phyloP scores from a whole-genome alignment of 2,329 filamentous ascomycete genomes.

The Beauveria scarabaeidicola region DNA sequence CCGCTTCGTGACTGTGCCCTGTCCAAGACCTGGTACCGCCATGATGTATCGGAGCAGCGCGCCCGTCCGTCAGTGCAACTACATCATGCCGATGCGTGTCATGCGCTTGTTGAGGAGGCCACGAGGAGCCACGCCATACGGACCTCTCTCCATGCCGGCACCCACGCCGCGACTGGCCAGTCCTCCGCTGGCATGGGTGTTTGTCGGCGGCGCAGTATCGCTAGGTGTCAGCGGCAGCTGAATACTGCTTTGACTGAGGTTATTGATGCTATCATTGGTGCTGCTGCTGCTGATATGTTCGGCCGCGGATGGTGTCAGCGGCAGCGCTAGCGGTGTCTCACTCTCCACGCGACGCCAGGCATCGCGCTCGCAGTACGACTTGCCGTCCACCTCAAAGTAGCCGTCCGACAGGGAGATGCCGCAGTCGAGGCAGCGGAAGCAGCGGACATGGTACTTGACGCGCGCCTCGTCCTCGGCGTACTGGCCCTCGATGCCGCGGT shows the following conservation, averaged over 20 bases:
- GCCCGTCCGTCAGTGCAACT: constrained; percentile 12
- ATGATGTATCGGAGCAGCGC: not conserved
- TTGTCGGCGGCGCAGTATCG: not conserved
- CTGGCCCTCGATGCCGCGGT: constrained; percentile 82
- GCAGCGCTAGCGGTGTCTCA: not conserved
- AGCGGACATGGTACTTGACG: constrained; percentile 78
- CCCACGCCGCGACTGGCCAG: constrained; percentile 1
- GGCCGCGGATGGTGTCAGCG: not conserved
- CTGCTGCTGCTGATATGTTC: not conserved
- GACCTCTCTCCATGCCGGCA: constrained; percentile 13
- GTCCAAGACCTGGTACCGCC: not conserved
- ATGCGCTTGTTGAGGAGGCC: constrained; percentile 47
- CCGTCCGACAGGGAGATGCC: constrained; percentile 66
- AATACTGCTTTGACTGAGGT: too few species aligned
- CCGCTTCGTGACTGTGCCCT: not conserved
- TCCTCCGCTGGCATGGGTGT: not conserved
- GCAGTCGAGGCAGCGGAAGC: constrained; percentile 79
- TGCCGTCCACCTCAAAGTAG: constrained; percentile 81
- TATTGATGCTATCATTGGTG: not conserved
- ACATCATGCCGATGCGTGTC: constrained; percentile 53
- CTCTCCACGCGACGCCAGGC: constrained; percentile 51
- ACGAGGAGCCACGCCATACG: constrained; percentile 22
- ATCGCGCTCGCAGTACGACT: constrained; percentile 79
- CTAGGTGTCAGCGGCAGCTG: not conserved
- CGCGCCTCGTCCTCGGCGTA: constrained; percentile 76